These are phyloP conservation scores for Sphaerostilbella broomeana DNA, from an alignment of 2,329 filamentous ascomycete genomes.

Conservation along the genomic window DNA sequence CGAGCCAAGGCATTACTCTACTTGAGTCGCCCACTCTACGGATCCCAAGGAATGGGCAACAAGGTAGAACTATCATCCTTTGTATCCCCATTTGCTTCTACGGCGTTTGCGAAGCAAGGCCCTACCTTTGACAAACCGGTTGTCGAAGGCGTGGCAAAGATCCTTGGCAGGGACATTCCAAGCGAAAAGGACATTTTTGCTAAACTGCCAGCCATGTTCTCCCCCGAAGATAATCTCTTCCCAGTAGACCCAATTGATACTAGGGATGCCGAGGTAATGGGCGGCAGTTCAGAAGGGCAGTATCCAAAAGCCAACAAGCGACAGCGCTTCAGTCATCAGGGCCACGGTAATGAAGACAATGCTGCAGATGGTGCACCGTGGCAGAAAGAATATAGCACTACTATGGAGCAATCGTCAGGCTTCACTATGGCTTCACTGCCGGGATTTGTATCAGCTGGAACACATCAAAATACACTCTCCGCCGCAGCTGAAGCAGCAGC, in stretches of 20 bases:
- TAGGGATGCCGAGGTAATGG: conserved; percentile 21
- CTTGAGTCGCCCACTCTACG: conserved; percentile 69
- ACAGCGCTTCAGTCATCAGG: conserved; percentile 20
- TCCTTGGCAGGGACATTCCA: conserved; percentile 59
- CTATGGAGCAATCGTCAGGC: conserved; percentile 51
- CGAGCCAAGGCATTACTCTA: conserved; percentile 81
- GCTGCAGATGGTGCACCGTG: conserved; percentile 27
- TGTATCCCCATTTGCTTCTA: conserved; percentile 43
- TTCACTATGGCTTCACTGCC: conserved; percentile 54
- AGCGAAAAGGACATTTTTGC: conserved; percentile 47
- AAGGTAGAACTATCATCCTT: conserved; percentile 67
- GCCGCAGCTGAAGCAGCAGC: conserved; percentile 17
- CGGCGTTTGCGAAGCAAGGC: conserved; percentile 51
- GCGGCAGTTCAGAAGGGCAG: conserved; percentile 17
- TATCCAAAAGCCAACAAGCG: conserved; percentile 23
- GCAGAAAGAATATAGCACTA: conserved; percentile 47
- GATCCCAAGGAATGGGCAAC: conserved; percentile 50
- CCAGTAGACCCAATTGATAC: conserved; percentile 53
- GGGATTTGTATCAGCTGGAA: conserved; percentile 57
- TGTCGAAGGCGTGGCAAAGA: conserved; percentile 62
- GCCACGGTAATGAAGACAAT: conserved; percentile 13
- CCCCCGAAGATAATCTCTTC: conserved; percentile 60
- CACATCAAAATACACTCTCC: conserved; percentile 41
- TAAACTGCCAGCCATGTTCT: conserved; percentile 46
- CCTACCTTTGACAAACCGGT: conserved; percentile 60